Evolutionary conservation across 2,329 filamentous ascomycete genomes (phyloP).

Genomic region (Aspergillus fructus): DNA sequence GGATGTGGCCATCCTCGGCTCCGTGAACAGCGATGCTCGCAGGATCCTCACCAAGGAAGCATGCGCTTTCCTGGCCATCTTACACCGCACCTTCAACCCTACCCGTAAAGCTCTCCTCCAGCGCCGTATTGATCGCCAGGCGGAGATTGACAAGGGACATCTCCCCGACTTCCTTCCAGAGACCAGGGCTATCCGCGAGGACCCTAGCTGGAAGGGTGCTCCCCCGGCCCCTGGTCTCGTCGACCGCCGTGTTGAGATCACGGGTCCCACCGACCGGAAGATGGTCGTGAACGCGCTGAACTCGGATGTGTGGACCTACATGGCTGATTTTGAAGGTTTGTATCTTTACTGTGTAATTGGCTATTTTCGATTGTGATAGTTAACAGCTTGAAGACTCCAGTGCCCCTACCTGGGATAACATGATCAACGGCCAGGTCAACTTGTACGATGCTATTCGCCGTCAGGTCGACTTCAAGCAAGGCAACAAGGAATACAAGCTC

Average conservation of each 20-base stretch:
- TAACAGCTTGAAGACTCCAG: slow-evolving; percentile 67
- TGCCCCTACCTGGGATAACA: slow-evolving; percentile 98
- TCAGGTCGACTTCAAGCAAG: slow-evolving; percentile 95
- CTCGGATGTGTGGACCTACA: slow-evolving; percentile 96
- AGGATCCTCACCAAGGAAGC: slow-evolving; percentile 92
- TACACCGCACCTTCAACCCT: slow-evolving; percentile 91
- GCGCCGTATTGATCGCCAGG: slow-evolving; percentile 80
- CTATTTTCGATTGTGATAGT: background rate
- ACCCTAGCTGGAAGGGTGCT: slow-evolving; percentile 90
- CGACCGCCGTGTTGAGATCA: slow-evolving; percentile 94
- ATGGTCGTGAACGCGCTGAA: slow-evolving; percentile 99
- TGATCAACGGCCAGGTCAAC: slow-evolving; percentile 98
- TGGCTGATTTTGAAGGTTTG: slow-evolving; percentile 97
- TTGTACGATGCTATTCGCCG: slow-evolving; percentile 92
- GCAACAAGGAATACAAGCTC: slow-evolving; percentile 94
- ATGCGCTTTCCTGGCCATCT: slow-evolving; percentile 84
- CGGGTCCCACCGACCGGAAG: slow-evolving; percentile 93
- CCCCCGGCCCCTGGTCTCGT: slow-evolving; percentile 87
- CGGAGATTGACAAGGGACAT: slow-evolving; percentile 85
- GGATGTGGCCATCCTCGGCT: slow-evolving; percentile 82
- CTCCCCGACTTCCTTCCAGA: slow-evolving; percentile 94
- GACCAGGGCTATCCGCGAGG: slow-evolving; percentile 92
- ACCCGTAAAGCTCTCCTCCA: slow-evolving; percentile 87
- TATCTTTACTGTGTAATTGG: slow-evolving; percentile 6
- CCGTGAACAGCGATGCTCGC: slow-evolving; percentile 72